Evolutionary conservation across 305 asterid genomes (phyloP), one percentile per base, ranked within the genome.

Genomic region (Plantago lanceolata): DNA sequence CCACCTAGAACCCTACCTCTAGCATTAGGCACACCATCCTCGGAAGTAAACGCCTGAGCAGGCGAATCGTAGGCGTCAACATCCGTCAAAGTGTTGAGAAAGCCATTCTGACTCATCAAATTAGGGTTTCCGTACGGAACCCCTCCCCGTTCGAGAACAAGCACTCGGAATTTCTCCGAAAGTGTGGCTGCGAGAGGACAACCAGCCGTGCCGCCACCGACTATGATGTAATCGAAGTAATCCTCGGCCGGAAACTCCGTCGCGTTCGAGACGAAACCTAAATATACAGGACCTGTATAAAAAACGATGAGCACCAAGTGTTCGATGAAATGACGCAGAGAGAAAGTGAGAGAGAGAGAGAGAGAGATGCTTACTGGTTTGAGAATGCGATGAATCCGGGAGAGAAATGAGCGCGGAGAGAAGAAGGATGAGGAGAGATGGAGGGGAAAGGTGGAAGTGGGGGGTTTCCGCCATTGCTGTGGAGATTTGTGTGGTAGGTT

Each of bases 1-100:
- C 99, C 99, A 8, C 99, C 99, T 47, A 93, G 96, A 76, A 93
- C 88, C 18, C 99, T 84, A 64, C 99, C 99, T 44, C 99, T 63
- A 28, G 95, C 94, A 57, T 87, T 93, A 3, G 95, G 92, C 7
- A 93, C 95, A 8, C 99, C 99, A 7, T 93, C 99, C 64, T 84
- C 92, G 0, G 99, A 89, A 8, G 79, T 82, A 79, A 93, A 93
- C 5, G 89, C 73, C 61, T 93, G 96, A 21, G 90, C 90, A 3
- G 99, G 87, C 57, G 99, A 89, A 1, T 84, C 88, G 28, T 64
- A 63, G 12, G 77, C 67, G 66, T 89, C 85, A 1, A 80, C 83
- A 13, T 93, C 90, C 59, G 65, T 68, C 2, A 90, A 80, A 15
- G 85, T 65, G 5, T 79, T 66, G 37, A 89, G 86, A 64, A 87